Conservation (phyloP, 768 basidiomycete species). For the Xerocomellus amylosporus region DNA sequence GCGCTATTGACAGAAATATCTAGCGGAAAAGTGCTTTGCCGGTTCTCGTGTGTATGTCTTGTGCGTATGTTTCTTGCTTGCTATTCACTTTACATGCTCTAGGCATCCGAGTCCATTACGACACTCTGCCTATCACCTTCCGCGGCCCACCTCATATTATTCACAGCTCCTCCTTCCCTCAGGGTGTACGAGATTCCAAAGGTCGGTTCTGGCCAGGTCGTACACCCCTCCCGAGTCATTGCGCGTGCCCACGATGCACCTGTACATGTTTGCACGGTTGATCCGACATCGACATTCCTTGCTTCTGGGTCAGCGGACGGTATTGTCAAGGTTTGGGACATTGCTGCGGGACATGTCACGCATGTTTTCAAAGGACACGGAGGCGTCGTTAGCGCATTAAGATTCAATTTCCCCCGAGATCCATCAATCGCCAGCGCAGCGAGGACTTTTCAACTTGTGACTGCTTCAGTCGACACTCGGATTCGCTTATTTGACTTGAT, state of each 20-base stretch:
- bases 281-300: constrained; percentile 84
- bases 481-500: constrained; percentile 91
- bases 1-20: constrained; percentile 79
- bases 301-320: constrained; percentile 97
- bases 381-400: constrained; percentile 90
- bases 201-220: constrained; percentile 41
- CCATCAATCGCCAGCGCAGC: constrained; percentile 45
- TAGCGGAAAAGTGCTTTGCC: constrained; percentile 70
- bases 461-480: constrained; percentile 88
- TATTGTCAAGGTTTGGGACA: constrained; percentile 95
- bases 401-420: constrained; percentile 76
- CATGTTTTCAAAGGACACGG: constrained; percentile 97
- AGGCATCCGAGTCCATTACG: constrained; percentile 87
- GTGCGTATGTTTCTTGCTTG: background rate
- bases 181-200: constrained; percentile 79
- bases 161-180: constrained; percentile 77
- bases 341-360: constrained; percentile 81
- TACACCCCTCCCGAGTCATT: constrained; percentile 72
- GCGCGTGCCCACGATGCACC: constrained; percentile 91
- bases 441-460: constrained; percentile 74
- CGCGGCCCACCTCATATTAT: constrained; percentile 69
- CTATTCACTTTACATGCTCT: constrained; percentile 1
- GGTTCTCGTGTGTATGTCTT: constrained; percentile 75
- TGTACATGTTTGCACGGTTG: constrained; percentile 82
- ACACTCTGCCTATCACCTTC: constrained; percentile 81